phyloP scores from a whole-genome alignment of 352 stramenopile genomes.

The Sclerospora graminicola region DNA sequence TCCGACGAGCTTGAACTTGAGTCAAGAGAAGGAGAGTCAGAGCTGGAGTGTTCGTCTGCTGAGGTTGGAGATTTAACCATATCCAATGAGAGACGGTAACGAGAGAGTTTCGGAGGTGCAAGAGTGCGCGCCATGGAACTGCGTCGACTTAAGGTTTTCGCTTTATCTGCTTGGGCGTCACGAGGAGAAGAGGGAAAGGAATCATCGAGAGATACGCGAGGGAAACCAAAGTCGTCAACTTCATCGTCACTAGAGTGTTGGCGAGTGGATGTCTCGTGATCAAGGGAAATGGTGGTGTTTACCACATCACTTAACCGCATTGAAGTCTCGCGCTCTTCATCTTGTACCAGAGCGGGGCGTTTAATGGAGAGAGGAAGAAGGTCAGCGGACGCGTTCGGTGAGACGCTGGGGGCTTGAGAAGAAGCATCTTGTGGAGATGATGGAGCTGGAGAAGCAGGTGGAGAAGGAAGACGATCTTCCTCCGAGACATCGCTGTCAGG shows the following conservation, averaged over 20 bases:
- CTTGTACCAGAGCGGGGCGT: conserved; percentile 1
- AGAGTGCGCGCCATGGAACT: conserved; percentile 17
- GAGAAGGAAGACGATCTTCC: not conserved
- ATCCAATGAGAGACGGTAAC: conserved; percentile 26
- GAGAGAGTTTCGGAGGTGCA: conserved; percentile 24
- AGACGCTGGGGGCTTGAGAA: too few relatives aligned
- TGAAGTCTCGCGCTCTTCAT: conserved; percentile 7
- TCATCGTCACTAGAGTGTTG: conserved; percentile 10
- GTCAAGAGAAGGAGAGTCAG: conserved; percentile 29
- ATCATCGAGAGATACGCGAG: conserved; percentile 7
- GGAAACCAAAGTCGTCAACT: not conserved
- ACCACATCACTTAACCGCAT: conserved; percentile 13
- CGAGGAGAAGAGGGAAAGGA: conserved; percentile 14
- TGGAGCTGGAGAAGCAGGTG: not conserved
- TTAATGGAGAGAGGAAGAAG: conserved; percentile 1
- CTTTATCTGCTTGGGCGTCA: conserved; percentile 10
- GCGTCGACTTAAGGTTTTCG: conserved; percentile 11
- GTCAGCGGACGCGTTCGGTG: not conserved
- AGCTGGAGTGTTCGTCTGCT: conserved; percentile 20
- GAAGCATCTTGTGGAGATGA: not conserved
- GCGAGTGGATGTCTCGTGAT: conserved; percentile 12
- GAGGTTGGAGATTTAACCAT: conserved; percentile 19
- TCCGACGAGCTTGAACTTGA: conserved; percentile 35
- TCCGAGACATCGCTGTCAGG: conserved; percentile 17
- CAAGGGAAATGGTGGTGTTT: conserved; percentile 2